Base-by-base conservation (phyloP, 1,284 basidiomycete species). In the Apiotrichum akiyoshidainum region DNA sequence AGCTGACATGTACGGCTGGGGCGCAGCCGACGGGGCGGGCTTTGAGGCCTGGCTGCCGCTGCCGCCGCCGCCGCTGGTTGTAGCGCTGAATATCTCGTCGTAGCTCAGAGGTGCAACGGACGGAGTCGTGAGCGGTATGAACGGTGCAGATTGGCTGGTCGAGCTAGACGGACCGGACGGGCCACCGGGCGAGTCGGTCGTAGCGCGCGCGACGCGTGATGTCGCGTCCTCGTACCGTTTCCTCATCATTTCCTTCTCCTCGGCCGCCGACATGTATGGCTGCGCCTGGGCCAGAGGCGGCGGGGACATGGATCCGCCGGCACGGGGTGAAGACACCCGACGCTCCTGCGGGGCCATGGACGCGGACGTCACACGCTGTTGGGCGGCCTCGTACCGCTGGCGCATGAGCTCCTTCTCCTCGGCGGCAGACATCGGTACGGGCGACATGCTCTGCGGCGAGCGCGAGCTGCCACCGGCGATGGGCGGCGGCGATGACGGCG, bases 161-260 rank as follows among this genome's bases (percentile, higher is more conserved):
- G 37, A 11, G 37, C 37, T 11, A 6, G 11, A 11, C 37, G 14
- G 37, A 37, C 16, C 16, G 3, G 40, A 12, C 14, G 17, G 40
- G 37, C 16, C 40, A 9, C 10, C 5, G 42, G 42, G n/a, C 19
- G 19, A 11, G 10, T 17, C 17, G 19, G 42, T n/a, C n/a, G n/a
- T 42, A 13, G 26, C 39, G 19, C 55, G 52, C 11, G 53, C 55
- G 17, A 67, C 67, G 9, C 56, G 46, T 9, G 87, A 84, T 60
- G 83, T 84, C 2, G 82, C 84, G 63, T 62, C 58, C 45, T 61
- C 65, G 52, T 57, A 65, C 14, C 61, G 40, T 34, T 53, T 40
- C 19, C 61, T 51, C 65, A 66, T 66, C 51, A 58, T 17, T 16
- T 66, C 65, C 48, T 66, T 66, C 52, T 66, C 65, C 42, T 61